Evolutionary conservation across 2,329 filamentous ascomycete species (phyloP), one percentile per base, ranked within the genome.

Genomic region (Coleophoma crateriformis): DNA sequence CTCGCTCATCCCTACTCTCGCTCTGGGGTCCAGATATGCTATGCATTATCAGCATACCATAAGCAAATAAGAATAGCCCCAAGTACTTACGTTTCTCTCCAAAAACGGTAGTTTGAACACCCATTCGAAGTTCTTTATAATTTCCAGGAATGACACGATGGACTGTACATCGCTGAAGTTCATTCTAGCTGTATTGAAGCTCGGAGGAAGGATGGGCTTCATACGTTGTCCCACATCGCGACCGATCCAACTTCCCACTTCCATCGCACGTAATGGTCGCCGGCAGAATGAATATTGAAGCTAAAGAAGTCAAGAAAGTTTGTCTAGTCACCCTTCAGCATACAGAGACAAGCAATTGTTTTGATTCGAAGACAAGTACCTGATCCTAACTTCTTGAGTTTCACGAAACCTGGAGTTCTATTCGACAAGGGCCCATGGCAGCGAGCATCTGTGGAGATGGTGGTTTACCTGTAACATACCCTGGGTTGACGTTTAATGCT

Each of bases 251-350:
- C 69, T 0, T 66, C 59, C 74, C 75, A 78, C 51, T 74, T 76
- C 67, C 72, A 76, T 2, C 74, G 63, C 6, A 77, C 73, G 20
- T 67, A 67, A 54, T 76, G 73, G 53, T 77, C 75, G 45, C 76
- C 73, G 1, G 72, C 73, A 0, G 71, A 69, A 54, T 76, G 73
- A 27, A 77, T 69, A 53, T 76, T 73, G 45, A 68, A 68, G 3
- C 61, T 52, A 44, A 75, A 70, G 50, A 77, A 75, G 45, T 74
- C 70, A 0, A 76, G 61, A 4, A 4, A 76, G 58, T 59, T 68
- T 67, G 58, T 75, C 73, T 39, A 39, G 6, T 14, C 8, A 11
- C 37, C 19, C 19, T 11, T 39, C n/a, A 39, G 13, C 13, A 39
- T 39, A 39, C n/a, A 19, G 8, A 39, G 12, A 39, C n/a, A 3